Evolutionary conservation across 768 basidiomycete species (phyloP).

Genomic region (Tephrocybe rancida): DNA sequence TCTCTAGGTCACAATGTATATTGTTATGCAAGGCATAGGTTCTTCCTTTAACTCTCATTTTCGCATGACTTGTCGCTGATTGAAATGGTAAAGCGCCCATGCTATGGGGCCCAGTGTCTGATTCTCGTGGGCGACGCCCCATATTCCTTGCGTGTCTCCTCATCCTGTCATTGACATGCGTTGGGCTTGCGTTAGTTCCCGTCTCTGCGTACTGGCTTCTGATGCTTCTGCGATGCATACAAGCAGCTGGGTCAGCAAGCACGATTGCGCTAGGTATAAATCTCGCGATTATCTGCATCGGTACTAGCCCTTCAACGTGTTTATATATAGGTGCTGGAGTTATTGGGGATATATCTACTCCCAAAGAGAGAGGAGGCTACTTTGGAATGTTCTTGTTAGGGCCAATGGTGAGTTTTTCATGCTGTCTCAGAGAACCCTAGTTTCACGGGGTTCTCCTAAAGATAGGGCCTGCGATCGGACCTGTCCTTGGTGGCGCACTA

Average conservation of each 20-base stretch:
- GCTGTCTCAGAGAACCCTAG: slow-evolving; percentile 1
- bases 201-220: slow-evolving; percentile 74
- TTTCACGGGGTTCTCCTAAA: slow-evolving; percentile 21
- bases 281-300: background rate
- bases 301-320: background rate
- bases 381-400: slow-evolving; percentile 68
- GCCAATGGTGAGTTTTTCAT: slow-evolving; percentile 52
- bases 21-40: slow-evolving; percentile 70
- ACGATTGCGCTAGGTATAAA: slow-evolving; percentile 68
- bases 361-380: slow-evolving; percentile 74
- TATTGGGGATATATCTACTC: slow-evolving; percentile 75
- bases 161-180: slow-evolving; percentile 65
- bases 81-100: slow-evolving; percentile 48
- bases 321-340: slow-evolving; percentile 62
- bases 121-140: slow-evolving; percentile 63
- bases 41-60: background rate
- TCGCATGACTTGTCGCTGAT: background rate
- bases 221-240: slow-evolving; percentile 77
- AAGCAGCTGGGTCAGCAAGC: slow-evolving; percentile 79
- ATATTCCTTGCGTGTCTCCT: slow-evolving; percentile 65
- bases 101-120: slow-evolving; percentile 74
- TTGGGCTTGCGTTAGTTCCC: slow-evolving; percentile 55
- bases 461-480: slow-evolving; percentile 64
- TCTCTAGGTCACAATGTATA: slow-evolving; percentile 63
- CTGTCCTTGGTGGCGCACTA: slow-evolving; percentile 61